Base-by-base conservation (phyloP, 176 grass and related monocot genomes). In the Hordeum marinum region DNA sequence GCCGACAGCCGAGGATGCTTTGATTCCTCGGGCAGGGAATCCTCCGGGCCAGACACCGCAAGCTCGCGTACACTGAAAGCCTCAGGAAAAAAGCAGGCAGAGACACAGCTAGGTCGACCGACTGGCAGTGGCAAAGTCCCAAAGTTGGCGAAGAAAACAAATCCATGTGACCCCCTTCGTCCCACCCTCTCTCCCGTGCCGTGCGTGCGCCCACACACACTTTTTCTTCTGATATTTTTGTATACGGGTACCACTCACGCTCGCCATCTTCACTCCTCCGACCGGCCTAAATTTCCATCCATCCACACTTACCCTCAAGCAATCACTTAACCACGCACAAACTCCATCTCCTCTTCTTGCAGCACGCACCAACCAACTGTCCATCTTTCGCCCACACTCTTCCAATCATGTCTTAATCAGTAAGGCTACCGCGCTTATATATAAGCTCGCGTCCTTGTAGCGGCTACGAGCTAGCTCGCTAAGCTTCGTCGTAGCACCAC, bases 101-200 rank as follows among this genome's bases (percentile, higher is more conserved):
- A 27, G 43, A 62, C 66, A 39, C 24, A 37, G 35, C 39, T 24
- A 34, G 15, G 20, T 69, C 48, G 66, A 26, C 24, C 67, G 26
- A 75, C 31, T 75, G 72, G 27, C 72, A 75, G 72, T 0, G 45
- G 9, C 43, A 77, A 82, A 82, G 64, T 57, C 55, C 72, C 79
- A 90, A 86, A 90, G 73, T 65, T 64, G 26, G 84, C 9, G 43
- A 31, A 87, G 80, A 87, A 83, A 83, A 87, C 89, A 87, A 87
- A 87, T 68, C 84, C 89, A 90, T 50, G 89, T 90, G 84, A 87
- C 20, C 72, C 4, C 0, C 5, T 82, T 59, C 67, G 45, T 29
- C 46, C 66, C 32, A 41, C 37, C 45, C 46, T 17, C 54, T 8
- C 7, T 62, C 63, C 55, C 50, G 40, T 36, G 21, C 8, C 6